phyloP scores from a whole-genome alignment of 1,139 yeast genomes.

The Candida gigantensis region DNA sequence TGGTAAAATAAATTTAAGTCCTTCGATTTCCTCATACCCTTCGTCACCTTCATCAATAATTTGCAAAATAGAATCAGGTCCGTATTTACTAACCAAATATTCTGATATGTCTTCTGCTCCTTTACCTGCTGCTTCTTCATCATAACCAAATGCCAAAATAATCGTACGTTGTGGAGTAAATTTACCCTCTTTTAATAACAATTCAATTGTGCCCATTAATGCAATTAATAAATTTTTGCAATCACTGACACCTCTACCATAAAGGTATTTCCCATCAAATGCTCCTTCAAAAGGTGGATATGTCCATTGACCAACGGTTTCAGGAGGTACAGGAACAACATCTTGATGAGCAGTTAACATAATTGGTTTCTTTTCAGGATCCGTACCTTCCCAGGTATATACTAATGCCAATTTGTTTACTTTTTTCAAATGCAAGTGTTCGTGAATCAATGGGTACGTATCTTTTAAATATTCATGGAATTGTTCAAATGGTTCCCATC shows the following conservation, averaged over 20 bases:
- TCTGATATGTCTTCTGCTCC: constrained; percentile 36
- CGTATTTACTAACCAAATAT: constrained; percentile 34
- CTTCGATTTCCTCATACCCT: constrained; percentile 37
- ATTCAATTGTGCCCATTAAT: constrained; percentile 42
- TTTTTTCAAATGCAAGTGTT: constrained; percentile 30
- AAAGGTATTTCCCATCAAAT: constrained; percentile 39
- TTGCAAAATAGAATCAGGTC: constrained; percentile 41
- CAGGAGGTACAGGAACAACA: constrained; percentile 49
- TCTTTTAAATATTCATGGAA: constrained; percentile 32
- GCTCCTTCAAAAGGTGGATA: constrained; percentile 46
- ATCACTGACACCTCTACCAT: constrained; percentile 51
- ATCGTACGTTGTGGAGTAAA: constrained; percentile 45
- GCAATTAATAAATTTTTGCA: constrained; percentile 48
- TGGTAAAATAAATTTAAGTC: constrained; percentile 54
- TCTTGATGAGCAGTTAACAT: constrained; percentile 52
- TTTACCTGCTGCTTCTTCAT: constrained; percentile 46
- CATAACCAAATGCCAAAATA: constrained; percentile 49
- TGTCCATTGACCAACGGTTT: constrained; percentile 42
- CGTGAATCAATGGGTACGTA: constrained; percentile 34
- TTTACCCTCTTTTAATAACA: constrained; percentile 32
- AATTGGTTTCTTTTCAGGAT: constrained; percentile 34
- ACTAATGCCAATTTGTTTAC: constrained; percentile 36
- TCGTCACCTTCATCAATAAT: constrained; percentile 49
- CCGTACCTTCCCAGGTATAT: constrained; percentile 38
- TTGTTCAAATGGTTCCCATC: constrained; percentile 31